A percentile compares a stretch with the other conserved stretches of the same genome.
Conservation (phyloP, 208 protist species). For the Trypanosoma melophagium region DNA sequence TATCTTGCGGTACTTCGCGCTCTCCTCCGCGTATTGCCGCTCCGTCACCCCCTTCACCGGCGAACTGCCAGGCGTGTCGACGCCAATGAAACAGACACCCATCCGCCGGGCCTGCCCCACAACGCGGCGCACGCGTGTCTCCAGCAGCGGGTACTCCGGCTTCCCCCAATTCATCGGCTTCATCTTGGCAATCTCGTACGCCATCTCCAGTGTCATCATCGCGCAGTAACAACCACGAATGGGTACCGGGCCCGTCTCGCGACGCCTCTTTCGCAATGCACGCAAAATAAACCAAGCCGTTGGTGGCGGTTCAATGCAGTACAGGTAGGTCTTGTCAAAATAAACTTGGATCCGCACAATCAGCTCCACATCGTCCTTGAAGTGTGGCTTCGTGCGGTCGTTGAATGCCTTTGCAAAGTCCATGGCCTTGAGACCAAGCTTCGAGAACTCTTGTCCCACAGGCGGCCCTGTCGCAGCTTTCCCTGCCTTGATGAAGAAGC, state of each 20-base stretch:
- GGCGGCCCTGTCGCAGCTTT: constrained; percentile 87
- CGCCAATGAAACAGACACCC: constrained; percentile 83
- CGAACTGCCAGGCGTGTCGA: no score
- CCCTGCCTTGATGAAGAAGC: constrained; percentile 88
- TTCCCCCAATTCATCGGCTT: constrained; percentile 78
- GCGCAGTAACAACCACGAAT: constrained; percentile 67
- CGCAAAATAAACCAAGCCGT: no score
- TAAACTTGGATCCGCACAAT: constrained; percentile 90
- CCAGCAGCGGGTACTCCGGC: constrained; percentile 80
- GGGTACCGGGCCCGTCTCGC: constrained; percentile 17
- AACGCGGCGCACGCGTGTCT: constrained; percentile 80
- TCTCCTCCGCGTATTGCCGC: no score
- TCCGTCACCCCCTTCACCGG: no score
- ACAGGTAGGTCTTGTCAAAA: constrained; percentile 91
- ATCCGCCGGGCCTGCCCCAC: constrained; percentile 84
- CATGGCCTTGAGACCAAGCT: no score
- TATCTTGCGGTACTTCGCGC: no score
- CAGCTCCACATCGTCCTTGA: constrained; percentile 88
- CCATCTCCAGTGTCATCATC: constrained; percentile 90
- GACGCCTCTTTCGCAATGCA: no score
- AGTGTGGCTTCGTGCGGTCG: constrained; percentile 83
- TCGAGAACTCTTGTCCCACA: constrained; percentile 53
- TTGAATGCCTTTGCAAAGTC: constrained; percentile 90
- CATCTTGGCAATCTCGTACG: constrained; percentile 90
- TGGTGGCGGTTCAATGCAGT: constrained; percentile 65